Evolutionary conservation across 1,284 basidiomycete species (phyloP).

Genomic region (Cryptococcus sp.): DNA sequence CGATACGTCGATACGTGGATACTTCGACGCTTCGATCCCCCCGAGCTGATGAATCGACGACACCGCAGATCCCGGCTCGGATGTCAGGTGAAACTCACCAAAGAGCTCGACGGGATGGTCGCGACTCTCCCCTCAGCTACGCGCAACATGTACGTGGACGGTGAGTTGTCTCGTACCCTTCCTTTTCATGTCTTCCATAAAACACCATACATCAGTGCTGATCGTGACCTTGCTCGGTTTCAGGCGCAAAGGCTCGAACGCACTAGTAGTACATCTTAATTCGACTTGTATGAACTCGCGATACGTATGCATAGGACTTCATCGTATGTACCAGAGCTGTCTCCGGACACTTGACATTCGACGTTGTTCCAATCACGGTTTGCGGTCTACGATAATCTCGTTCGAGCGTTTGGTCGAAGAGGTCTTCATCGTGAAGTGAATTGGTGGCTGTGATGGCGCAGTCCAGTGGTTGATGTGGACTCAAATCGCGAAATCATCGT

Average conservation of each 20-base stretch:
- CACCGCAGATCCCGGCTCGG: slow-evolving; percentile 60
- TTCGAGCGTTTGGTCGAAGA: no score
- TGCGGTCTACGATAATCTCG: no score
- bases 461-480: no score
- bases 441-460: no score
- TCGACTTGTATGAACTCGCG: no score
- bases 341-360: no score
- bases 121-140: slow-evolving; percentile 89
- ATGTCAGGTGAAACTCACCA: slow-evolving; percentile 79
- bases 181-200: not conserved
- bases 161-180: slow-evolving; percentile 54
- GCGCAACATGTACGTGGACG: slow-evolving; percentile 95
- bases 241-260: slow-evolving; percentile 36
- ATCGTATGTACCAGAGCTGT: no score
- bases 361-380: no score
- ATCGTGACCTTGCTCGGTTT: not conserved
- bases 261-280: slow-evolving; percentile 13
- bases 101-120: slow-evolving; percentile 80
- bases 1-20: not conserved
- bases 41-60: not conserved
- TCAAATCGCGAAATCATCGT: no score
- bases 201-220: not conserved
- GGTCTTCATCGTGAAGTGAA: no score
- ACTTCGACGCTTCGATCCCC: not conserved
- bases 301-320: no score